phyloP scores from a whole-genome alignment of 495 filamentous ascomycete genomes.

The Penicillium egyptiacum region DNA sequence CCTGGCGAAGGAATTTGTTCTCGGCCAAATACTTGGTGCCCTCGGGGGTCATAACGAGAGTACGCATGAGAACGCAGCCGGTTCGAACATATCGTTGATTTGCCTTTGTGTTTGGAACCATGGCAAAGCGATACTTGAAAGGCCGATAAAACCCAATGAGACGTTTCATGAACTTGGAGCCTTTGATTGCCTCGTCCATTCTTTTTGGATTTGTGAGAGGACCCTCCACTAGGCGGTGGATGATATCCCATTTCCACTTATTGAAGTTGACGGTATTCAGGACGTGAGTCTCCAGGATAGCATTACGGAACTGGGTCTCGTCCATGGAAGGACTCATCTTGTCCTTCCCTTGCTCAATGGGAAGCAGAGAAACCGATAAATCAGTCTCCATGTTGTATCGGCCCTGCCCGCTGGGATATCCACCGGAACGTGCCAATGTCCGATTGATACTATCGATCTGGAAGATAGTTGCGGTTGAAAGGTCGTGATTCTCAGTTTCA shows the following conservation, averaged over 20 bases:
- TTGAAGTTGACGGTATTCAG: constrained; percentile 78
- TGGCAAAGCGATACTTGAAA: constrained; percentile 93
- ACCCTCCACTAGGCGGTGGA: constrained; percentile 87
- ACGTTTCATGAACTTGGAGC: constrained; percentile 91
- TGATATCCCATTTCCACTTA: constrained; percentile 97
- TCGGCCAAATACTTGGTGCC: constrained; percentile 82
- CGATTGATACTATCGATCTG: constrained; percentile 97
- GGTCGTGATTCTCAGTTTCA: constrained; percentile 66
- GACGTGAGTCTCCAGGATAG: constrained; percentile 84
- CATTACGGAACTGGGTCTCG: constrained; percentile 79
- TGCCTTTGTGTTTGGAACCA: constrained; percentile 79
- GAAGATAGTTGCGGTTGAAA: constrained; percentile 84
- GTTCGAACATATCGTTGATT: constrained; percentile 92
- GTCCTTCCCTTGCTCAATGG: constrained; percentile 66
- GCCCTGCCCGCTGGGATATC: constrained; percentile 38
- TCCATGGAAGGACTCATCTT: constrained; percentile 75
- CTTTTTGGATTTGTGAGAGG: constrained; percentile 89
- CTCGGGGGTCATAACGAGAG: constrained; percentile 78
- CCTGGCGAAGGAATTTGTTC: constrained; percentile 87
- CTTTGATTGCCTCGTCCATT: constrained; percentile 91
- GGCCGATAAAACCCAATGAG: constrained; percentile 93
- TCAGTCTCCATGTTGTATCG: constrained; percentile 50
- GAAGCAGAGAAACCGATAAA: constrained; percentile 40
- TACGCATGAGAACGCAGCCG: constrained; percentile 83
- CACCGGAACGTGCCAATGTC: constrained; percentile 78